Evolutionary conservation across 345 rosid species (phyloP).

Genomic region (Salix dunnii): DNA sequence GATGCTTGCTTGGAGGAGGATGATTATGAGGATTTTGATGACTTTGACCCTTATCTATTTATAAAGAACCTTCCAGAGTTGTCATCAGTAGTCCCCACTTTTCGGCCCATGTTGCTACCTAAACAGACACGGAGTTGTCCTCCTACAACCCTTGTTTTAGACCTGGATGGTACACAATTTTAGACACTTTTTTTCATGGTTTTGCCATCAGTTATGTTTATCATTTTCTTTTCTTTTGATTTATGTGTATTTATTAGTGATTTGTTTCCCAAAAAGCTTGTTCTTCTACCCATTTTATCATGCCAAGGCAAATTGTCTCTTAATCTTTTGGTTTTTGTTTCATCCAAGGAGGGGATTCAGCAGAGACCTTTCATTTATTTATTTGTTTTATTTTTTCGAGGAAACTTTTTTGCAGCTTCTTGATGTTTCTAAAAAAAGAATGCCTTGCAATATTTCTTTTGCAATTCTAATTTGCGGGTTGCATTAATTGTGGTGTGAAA

Average conservation of each 20-base stretch:
- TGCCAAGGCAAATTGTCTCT: background rate
- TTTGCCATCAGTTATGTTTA: background rate
- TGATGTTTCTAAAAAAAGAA: background rate
- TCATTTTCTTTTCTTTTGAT: background rate
- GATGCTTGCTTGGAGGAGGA: slow-evolving; percentile 65
- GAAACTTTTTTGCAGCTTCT: background rate
- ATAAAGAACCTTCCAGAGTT: slow-evolving; percentile 87
- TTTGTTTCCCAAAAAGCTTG: background rate
- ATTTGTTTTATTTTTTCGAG: background rate
- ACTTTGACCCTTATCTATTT: slow-evolving; percentile 87
- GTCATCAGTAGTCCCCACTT: slow-evolving; percentile 83
- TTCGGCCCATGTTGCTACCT: slow-evolving; percentile 80
- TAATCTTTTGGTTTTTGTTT: background rate
- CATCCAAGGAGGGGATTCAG: background rate
- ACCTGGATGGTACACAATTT: slow-evolving; percentile 74
- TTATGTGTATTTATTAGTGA: background rate
- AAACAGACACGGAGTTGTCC: slow-evolving; percentile 98
- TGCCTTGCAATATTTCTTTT: background rate
- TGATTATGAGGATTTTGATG: slow-evolving; percentile 74
- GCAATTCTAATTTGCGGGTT: background rate
- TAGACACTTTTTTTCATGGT: background rate
- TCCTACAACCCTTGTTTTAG: slow-evolving; percentile 84
- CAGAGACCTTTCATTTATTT: background rate
- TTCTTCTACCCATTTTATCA: background rate
- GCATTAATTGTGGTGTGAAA: background rate